These are phyloP conservation scores for Trypanosoma scelopori DNA, from an alignment of 208 protist species.

Conservation along the genomic window DNA sequence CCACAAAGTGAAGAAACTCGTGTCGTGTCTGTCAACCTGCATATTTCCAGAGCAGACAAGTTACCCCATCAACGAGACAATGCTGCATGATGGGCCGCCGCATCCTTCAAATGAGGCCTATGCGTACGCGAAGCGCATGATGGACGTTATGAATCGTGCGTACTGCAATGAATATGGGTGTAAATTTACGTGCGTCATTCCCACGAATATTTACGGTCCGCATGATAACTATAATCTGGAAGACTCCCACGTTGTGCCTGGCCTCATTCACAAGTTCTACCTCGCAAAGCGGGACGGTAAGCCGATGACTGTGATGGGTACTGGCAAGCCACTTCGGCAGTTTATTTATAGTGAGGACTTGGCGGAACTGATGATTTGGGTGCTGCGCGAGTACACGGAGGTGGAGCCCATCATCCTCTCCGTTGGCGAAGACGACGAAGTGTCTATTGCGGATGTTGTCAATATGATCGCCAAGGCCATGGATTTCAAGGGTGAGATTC, in stretches of 20 bases:
- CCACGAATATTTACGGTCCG: constrained; percentile 94
- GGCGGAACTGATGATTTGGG: constrained; percentile 80
- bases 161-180: constrained; percentile 79
- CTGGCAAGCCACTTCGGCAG: constrained; percentile 91
- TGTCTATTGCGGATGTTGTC: constrained; percentile 87
- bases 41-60: constrained; percentile 94
- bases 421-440: constrained; percentile 86
- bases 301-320: constrained; percentile 83
- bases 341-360: constrained; percentile 93
- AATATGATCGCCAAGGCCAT: constrained; percentile 77
- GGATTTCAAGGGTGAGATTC: constrained; percentile 73
- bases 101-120: constrained; percentile 93
- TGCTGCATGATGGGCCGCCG: constrained; percentile 90
- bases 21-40: constrained; percentile 93
- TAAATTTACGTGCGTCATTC: constrained; percentile 92
- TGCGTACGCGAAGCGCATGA: constrained; percentile 95
- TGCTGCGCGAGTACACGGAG: constrained; percentile 71
- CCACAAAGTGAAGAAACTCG: constrained; percentile 73
- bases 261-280: constrained; percentile 94
- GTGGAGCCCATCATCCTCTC: constrained; percentile 91
- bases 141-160: constrained; percentile 83
- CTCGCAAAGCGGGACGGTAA: constrained; percentile 71
- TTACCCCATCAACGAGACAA: constrained; percentile 92
- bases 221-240: constrained; percentile 90
- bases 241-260: constrained; percentile 90